A percentile compares a stretch with the other conserved stretches of the same genome.
Evolutionary conservation across 345 rosid species (phyloP).

Genomic region (Clausena lansium): DNA sequence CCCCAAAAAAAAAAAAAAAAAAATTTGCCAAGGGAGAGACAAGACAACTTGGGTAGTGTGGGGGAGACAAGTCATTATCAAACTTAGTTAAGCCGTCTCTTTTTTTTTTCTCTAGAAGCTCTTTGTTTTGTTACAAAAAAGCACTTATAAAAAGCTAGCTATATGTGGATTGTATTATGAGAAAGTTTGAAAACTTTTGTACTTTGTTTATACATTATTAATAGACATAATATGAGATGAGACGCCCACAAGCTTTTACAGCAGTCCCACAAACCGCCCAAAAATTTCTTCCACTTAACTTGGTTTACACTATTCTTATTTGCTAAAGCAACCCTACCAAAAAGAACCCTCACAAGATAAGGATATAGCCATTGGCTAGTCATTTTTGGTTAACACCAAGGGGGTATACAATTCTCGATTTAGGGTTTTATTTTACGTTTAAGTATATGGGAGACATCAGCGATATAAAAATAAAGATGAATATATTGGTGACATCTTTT

Average conservation of each 20-base stretch:
- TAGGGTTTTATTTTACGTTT: background rate
- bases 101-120: background rate
- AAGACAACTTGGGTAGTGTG: background rate
- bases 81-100: slow-evolving; percentile 8
- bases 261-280: slow-evolving; percentile 46
- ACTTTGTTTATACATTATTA: background rate
- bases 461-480: too few relatives aligned
- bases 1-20: background rate
- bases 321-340: slow-evolving; percentile 25
- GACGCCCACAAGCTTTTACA: slow-evolving; percentile 1
- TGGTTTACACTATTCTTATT: slow-evolving; percentile 24
- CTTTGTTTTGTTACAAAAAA: background rate
- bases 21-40: background rate
- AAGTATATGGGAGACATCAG: too few relatives aligned
- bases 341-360: background rate
- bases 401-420: background rate
- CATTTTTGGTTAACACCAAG: background rate
- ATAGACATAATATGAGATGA: background rate
- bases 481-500: background rate
- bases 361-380: background rate
- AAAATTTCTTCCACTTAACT: slow-evolving; percentile 19
- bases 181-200: background rate
- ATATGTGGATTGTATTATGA: background rate
- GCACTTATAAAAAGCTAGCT: background rate
- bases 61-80: slow-evolving; percentile 19